Evolutionary conservation across 192 early-diverging fungal genomes (phyloP).

Genomic region (Mortierella hygrophila): DNA sequence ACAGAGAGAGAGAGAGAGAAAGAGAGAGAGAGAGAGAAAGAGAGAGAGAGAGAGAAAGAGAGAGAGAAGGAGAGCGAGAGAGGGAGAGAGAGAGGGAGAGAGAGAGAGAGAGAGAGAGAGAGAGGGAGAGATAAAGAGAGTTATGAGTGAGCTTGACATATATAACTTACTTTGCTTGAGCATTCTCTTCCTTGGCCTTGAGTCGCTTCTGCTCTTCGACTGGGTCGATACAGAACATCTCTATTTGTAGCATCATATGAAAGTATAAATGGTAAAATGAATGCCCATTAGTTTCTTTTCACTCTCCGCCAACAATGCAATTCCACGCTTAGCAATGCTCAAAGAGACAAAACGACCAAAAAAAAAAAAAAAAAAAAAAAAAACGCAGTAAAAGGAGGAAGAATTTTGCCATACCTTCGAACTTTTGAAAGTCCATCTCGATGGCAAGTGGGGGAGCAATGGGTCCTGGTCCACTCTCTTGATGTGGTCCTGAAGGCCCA

Average conservation of each 20-base stretch:
- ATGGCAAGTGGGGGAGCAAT: constrained; percentile 24
- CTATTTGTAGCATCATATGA: constrained; percentile 16
- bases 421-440: constrained; percentile 53
- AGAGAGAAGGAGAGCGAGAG: too few relatives aligned
- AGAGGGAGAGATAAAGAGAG: too few relatives aligned
- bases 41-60: too few relatives aligned
- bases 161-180: constrained; percentile 37
- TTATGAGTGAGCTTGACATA: too few relatives aligned
- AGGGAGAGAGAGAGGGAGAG: too few relatives aligned
- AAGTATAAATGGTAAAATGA: background rate
- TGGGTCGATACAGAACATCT: constrained; percentile 53
- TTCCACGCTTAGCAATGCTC: background rate
- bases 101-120: too few relatives aligned
- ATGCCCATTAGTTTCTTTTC: background rate
- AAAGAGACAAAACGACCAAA: background rate
- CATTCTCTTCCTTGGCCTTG: constrained; percentile 34
- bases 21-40: too few relatives aligned
- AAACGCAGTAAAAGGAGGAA: background rate
- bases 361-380: background rate
- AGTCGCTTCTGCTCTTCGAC: constrained; percentile 41
- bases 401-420: constrained; percentile 29
- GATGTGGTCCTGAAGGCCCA: background rate
- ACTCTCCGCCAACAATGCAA: background rate
- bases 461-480: constrained; percentile 14
- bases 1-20: too few relatives aligned